phyloP scores from a whole-genome alignment of 208 protist species.

The Leishmania guyanensis region DNA sequence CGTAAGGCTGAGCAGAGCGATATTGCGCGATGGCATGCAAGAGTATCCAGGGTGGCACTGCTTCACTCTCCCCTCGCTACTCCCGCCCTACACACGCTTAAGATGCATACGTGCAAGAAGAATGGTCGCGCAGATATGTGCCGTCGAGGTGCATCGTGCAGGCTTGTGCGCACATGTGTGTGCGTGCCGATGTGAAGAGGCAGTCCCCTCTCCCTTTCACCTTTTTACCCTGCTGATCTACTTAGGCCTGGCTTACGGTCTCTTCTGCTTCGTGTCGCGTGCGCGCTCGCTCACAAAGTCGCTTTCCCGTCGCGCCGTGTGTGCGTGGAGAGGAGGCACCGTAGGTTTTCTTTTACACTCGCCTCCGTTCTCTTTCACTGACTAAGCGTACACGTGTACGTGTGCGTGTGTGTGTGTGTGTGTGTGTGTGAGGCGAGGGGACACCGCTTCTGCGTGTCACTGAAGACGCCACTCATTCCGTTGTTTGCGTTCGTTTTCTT shows the following conservation, averaged over 20 bases:
- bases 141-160: neutral
- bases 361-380: neutral
- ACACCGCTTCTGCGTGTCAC: neutral
- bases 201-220: neutral
- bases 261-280: conserved; percentile 12
- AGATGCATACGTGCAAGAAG: neutral
- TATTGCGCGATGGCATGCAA: neutral
- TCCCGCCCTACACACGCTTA: neutral
- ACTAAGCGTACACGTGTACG: neutral
- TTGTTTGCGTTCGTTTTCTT: neutral
- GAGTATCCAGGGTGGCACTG: neutral
- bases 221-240: neutral
- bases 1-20: neutral
- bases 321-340: neutral
- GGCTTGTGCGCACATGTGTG: neutral
- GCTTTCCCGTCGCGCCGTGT: neutral
- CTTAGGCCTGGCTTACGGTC: conserved; percentile 22
- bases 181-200: no score
- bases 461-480: neutral
- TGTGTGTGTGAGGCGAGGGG: neutral
- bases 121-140: neutral
- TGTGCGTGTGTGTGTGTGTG: neutral
- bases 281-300: neutral
- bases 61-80: neutral
- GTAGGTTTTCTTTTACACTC: neutral